Conservation (phyloP, 768 basidiomycete genomes). For the Suillus cothurnatus region DNA sequence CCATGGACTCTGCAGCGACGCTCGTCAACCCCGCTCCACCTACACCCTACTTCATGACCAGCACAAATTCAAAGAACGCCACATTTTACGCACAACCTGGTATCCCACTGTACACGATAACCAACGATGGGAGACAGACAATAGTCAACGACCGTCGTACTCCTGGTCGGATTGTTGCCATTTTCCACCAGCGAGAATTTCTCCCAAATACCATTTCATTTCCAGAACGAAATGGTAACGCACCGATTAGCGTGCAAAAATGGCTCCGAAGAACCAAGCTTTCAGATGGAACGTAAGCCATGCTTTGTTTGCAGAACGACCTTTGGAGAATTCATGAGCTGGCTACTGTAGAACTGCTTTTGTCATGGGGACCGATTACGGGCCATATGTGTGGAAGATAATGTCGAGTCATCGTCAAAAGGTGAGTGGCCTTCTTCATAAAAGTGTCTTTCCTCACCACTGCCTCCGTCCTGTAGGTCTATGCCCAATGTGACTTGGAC, state of each 20-base stretch:
- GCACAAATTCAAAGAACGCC: constrained; percentile 18
- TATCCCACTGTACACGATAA: constrained; percentile 28
- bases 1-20: constrained; percentile 32
- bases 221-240: constrained; percentile 15
- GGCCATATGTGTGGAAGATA: constrained; percentile 30
- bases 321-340: neutral
- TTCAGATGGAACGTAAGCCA: constrained; percentile 26
- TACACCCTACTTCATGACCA: constrained; percentile 30
- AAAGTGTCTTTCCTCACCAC: neutral
- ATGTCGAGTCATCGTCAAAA: constrained; percentile 25
- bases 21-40: constrained; percentile 29
- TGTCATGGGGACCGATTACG: constrained; percentile 24
- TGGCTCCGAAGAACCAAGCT: constrained; percentile 31
- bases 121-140: constrained; percentile 21
- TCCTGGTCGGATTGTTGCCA: constrained; percentile 20
- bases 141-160: constrained; percentile 17
- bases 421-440: constrained; percentile 12
- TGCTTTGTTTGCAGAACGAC: neutral
- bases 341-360: constrained; percentile 18
- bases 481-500: constrained; percentile 26
- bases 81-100: constrained; percentile 21
- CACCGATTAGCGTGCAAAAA: constrained; percentile 23
- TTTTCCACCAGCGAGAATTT: constrained; percentile 29
- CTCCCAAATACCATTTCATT: constrained; percentile 31
- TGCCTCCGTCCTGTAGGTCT: constrained; percentile 18